Percentiles rank a stretch among this genome's conserved stretches.
phyloP scores from a whole-genome alignment of 306 rosid species.

The Cicer chorassanicum region DNA sequence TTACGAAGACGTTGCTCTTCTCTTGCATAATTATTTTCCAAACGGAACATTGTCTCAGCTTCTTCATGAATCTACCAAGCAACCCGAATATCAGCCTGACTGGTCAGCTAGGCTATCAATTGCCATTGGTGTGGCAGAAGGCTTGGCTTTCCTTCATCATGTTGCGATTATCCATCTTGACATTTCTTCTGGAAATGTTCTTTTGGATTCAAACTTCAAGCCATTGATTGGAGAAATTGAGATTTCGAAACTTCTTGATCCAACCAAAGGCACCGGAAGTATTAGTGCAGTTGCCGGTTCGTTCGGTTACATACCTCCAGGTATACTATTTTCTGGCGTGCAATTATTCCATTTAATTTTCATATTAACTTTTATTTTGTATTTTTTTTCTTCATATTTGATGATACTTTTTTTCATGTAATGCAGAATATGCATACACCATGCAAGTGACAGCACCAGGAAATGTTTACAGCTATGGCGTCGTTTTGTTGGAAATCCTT shows the following conservation, averaged over 20 bases:
- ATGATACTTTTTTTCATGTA: conserved; percentile 34
- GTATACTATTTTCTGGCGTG: conserved; percentile 49
- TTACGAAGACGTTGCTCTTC: conserved; percentile 92
- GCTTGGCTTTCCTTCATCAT: conserved; percentile 92
- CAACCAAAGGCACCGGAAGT: conserved; percentile 94
- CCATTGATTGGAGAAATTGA: conserved; percentile 95
- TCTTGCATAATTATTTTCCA: conserved; percentile 83
- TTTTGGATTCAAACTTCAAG: conserved; percentile 78
- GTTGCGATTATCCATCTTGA: conserved; percentile 96
- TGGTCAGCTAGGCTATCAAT: conserved; percentile 87
- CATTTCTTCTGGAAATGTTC: conserved; percentile 88
- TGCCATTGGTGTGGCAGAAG: conserved; percentile 95
- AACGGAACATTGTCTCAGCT: conserved; percentile 88
- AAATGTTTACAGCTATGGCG: conserved; percentile 96
- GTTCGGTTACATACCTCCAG: conserved; percentile 98
- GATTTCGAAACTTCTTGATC: conserved; percentile 95
- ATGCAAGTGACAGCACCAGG: conserved; percentile 99
- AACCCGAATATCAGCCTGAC: conserved; percentile 85
- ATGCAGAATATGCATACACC: conserved; percentile 94
- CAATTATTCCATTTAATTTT: conserved; percentile 25
- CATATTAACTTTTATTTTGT: conserved; percentile 12
- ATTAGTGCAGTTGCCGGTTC: conserved; percentile 99
- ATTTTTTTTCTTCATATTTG: not conserved
- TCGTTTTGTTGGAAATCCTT: conserved; percentile 88
- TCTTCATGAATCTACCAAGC: conserved; percentile 79